phyloP scores from a whole-genome alignment of 2,329 filamentous ascomycete genomes.

The Penicillium frequentans region DNA sequence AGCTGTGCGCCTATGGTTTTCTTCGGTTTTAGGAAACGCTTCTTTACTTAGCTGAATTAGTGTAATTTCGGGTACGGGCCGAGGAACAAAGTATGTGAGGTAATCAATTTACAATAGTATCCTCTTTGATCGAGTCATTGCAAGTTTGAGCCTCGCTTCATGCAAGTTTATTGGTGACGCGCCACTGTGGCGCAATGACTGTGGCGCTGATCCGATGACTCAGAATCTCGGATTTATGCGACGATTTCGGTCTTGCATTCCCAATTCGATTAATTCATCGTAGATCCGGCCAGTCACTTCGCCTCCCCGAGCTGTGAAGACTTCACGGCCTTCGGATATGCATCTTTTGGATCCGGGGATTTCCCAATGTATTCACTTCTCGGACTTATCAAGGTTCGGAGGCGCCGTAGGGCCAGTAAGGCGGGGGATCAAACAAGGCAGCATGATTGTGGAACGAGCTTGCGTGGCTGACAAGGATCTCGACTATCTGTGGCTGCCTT shows the following conservation, averaged over 20 bases:
- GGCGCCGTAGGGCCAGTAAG: not conserved
- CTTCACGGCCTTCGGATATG: slow-evolving; percentile 1
- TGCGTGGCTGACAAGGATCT: not conserved
- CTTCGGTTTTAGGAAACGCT: too few relatives aligned
- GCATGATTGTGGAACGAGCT: slow-evolving; percentile 8
- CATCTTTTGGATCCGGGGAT: not conserved
- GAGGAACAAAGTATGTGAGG: too few relatives aligned
- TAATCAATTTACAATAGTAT: too few relatives aligned
- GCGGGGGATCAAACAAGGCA: slow-evolving; percentile 17
- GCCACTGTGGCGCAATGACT: not conserved
- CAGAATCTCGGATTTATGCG: not conserved
- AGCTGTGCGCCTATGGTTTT: too few relatives aligned
- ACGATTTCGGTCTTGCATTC: not conserved
- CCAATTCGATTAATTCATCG: not conserved
- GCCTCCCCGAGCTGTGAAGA: slow-evolving; percentile 4
- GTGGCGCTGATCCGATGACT: not conserved
- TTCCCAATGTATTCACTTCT: not conserved
- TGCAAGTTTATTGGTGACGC: not conserved
- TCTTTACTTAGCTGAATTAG: too few relatives aligned
- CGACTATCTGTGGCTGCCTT: not conserved
- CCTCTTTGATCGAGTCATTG: too few relatives aligned
- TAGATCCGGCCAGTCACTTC: not conserved
- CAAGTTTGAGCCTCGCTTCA: too few relatives aligned
- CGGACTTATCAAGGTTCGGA: not conserved
- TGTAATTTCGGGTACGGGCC: too few relatives aligned